Percentiles rank a stretch among this genome's conserved stretches.
Conservation (phyloP, 176 grass and related monocot genomes). For the Triticum monococcum region DNA sequence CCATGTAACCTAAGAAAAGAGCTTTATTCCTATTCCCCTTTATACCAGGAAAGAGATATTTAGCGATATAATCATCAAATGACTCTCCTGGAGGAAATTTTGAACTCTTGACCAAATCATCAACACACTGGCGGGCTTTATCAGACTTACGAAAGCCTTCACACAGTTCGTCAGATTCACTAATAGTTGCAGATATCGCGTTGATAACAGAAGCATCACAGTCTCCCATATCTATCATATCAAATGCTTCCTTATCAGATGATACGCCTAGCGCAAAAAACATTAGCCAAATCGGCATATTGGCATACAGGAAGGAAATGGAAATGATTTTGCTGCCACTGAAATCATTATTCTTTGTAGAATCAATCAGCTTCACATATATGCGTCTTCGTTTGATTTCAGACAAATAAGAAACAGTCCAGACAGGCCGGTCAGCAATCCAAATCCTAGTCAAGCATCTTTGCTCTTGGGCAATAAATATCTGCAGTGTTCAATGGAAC, state of each 20-base stretch:
- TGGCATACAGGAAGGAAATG: slow-evolving; percentile 70
- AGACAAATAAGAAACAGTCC: slow-evolving; percentile 62
- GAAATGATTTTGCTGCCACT: slow-evolving; percentile 65
- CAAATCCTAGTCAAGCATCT: slow-evolving; percentile 82
- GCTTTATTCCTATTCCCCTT: slow-evolving; percentile 70
- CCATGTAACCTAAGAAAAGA: slow-evolving; percentile 89
- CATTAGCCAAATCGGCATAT: slow-evolving; percentile 85
- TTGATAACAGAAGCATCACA: slow-evolving; percentile 66
- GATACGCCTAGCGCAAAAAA: slow-evolving; percentile 86
- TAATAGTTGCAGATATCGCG: slow-evolving; percentile 74
- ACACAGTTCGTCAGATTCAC: slow-evolving; percentile 66
- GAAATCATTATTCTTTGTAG: slow-evolving; percentile 64
- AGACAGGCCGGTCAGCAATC: slow-evolving; percentile 62
- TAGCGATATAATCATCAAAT: slow-evolving; percentile 85
- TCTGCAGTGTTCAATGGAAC: slow-evolving; percentile 46
- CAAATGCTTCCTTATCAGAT: slow-evolving; percentile 84
- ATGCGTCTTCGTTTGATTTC: slow-evolving; percentile 64
- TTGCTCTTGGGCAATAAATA: slow-evolving; percentile 92
- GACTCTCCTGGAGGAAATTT: slow-evolving; percentile 78
- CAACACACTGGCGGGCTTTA: slow-evolving; percentile 66
- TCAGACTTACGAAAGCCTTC: slow-evolving; percentile 59
- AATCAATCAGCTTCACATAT: slow-evolving; percentile 73
- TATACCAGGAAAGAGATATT: slow-evolving; percentile 72
- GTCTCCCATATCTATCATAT: slow-evolving; percentile 80
- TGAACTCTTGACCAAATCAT: slow-evolving; percentile 59